Percentiles rank a stretch among this genome's conserved stretches.
phyloP scores from a whole-genome alignment of 2,329 filamentous ascomycete species.

The Sphaerostilbella broomeana region DNA sequence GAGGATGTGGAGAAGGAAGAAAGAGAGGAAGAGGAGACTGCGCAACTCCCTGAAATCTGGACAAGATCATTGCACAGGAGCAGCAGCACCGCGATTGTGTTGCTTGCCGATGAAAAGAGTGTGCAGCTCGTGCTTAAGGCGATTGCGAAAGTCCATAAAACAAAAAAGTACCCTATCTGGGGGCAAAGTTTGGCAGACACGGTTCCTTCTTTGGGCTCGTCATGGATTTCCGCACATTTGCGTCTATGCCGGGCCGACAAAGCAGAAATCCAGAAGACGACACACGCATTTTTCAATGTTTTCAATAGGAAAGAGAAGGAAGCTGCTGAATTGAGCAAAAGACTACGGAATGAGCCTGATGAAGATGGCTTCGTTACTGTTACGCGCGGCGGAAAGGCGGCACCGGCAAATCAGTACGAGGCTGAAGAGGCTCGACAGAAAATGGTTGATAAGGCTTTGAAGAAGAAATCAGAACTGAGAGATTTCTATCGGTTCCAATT shows the following conservation, averaged over 20 bases:
- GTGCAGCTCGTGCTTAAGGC: constrained; percentile 72
- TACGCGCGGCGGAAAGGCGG: constrained; percentile 65
- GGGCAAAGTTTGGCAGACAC: constrained; percentile 53
- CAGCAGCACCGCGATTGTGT: constrained; percentile 71
- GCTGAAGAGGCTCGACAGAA: constrained; percentile 53
- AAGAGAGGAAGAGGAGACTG: constrained; percentile 46
- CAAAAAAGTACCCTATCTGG: constrained; percentile 61
- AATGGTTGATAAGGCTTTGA: constrained; percentile 56
- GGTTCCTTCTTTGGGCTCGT: constrained; percentile 50
- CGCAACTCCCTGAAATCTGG: constrained; percentile 66
- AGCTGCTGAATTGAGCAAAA: constrained; percentile 54
- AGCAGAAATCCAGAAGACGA: constrained; percentile 58
- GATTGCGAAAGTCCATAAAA: constrained; percentile 54
- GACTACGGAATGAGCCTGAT: constrained; percentile 72
- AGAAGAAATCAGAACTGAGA: constrained; percentile 56
- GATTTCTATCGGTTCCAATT: constrained; percentile 84
- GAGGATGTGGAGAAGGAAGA: constrained; percentile 49
- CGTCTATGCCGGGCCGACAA: constrained; percentile 64
- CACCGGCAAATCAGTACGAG: constrained; percentile 68
- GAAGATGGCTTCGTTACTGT: constrained; percentile 96
- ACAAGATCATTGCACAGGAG: constrained; percentile 61
- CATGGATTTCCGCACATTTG: constrained; percentile 59
- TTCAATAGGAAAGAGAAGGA: constrained; percentile 67
- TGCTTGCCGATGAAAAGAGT: constrained; percentile 77
- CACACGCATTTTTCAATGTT: constrained; percentile 81